Evolutionary conservation across 140 eudicot species (phyloP).

Genomic region (Oenanthe javanica): DNA sequence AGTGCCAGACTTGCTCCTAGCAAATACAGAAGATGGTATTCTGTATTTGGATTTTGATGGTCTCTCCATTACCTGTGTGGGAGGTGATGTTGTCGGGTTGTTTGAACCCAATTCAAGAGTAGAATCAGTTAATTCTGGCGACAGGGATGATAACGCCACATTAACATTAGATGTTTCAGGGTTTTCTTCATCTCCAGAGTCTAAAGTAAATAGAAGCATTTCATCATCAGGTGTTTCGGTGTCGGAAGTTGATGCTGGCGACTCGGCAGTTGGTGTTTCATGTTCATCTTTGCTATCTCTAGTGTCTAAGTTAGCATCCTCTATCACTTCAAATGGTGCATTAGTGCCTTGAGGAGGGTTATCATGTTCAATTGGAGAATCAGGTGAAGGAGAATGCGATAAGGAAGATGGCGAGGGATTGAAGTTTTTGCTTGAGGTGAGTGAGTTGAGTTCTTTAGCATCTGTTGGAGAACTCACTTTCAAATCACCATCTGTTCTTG

Average conservation of each 20-base stretch:
- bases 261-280: constrained; percentile 10
- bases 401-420: constrained; percentile 24
- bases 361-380: constrained; percentile 20
- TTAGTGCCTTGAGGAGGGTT: not conserved
- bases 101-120: constrained; percentile 1
- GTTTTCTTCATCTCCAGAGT: constrained; percentile 4
- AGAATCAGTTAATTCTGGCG: not conserved
- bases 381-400: constrained; percentile 28
- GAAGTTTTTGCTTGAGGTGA: constrained; percentile 4
- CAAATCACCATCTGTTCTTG: constrained; percentile 3
- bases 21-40: constrained; percentile 58
- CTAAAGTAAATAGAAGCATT: constrained; percentile 2
- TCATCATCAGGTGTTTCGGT: not conserved
- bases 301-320: not conserved
- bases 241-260: constrained; percentile 1
- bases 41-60: constrained; percentile 19
- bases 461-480: constrained; percentile 4
- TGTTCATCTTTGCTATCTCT: not conserved
- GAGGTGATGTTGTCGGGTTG: constrained; percentile 34
- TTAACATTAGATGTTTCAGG: constrained; percentile 1
- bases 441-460: not conserved
- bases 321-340: not conserved
- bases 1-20: constrained; percentile 27
- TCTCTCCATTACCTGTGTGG: constrained; percentile 48
- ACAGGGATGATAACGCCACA: not conserved